These are phyloP conservation scores for Guadua angustifolia DNA, from an alignment of 176 grass and related monocot genomes.

Conservation along the genomic window DNA sequence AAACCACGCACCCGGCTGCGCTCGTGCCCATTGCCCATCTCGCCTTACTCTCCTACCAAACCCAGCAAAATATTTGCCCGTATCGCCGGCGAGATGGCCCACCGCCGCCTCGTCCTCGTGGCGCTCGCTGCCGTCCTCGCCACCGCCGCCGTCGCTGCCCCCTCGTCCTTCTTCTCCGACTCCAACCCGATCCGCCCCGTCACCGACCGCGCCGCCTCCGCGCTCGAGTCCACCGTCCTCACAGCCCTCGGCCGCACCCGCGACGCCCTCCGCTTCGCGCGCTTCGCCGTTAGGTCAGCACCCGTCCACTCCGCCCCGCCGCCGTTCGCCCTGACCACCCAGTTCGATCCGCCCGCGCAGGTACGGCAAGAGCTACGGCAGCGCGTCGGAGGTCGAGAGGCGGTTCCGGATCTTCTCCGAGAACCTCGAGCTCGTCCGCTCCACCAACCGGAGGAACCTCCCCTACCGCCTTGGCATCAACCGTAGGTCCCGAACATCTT, in stretches of 20 bases:
- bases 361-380: too few species aligned
- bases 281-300: constrained; percentile 64
- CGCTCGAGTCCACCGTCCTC: constrained; percentile 75
- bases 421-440: constrained; percentile 74
- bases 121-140: constrained; percentile 38
- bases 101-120: constrained; percentile 43
- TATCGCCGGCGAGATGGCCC: constrained; percentile 55
- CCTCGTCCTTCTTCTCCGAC: constrained; percentile 46
- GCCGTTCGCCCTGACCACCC: neutral
- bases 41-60: neutral
- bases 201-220: constrained; percentile 61
- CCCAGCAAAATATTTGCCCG: constrained; percentile 10
- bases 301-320: neutral
- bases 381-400: constrained; percentile 53
- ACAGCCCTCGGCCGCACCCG: constrained; percentile 69
- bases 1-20: too few species aligned
- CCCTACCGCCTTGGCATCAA: constrained; percentile 88
- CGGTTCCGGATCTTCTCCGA: constrained; percentile 86
- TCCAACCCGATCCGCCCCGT: constrained; percentile 79
- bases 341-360: too few species aligned
- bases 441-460: constrained; percentile 70
- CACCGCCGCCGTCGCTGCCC: constrained; percentile 36
- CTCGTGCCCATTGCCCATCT: too few species aligned
- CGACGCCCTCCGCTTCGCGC: constrained; percentile 71
- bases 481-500: constrained; percentile 52